Evolutionary conservation across 352 stramenopile genomes (phyloP).

Genomic region (Phytophthora litchii): DNA sequence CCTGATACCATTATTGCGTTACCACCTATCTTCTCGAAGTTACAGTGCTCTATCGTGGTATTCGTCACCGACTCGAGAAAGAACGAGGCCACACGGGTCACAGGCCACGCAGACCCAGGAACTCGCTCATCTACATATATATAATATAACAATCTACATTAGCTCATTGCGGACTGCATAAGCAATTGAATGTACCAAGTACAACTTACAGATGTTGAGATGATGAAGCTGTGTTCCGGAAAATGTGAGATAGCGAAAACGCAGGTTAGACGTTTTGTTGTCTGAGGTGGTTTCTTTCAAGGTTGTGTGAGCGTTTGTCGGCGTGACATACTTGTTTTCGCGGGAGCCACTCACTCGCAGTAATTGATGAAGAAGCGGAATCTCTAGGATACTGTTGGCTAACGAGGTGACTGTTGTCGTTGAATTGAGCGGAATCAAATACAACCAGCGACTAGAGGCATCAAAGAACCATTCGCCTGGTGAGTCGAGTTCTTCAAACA

Average conservation of each 20-base stretch:
- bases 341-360: slow-evolving; percentile 62
- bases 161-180: background rate
- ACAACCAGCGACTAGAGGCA: slow-evolving; percentile 44
- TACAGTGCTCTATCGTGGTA: slow-evolving; percentile 59
- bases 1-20: slow-evolving; percentile 76
- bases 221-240: slow-evolving; percentile 66
- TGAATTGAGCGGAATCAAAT: slow-evolving; percentile 60
- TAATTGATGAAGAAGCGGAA: slow-evolving; percentile 67
- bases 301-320: slow-evolving; percentile 47
- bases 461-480: slow-evolving; percentile 79
- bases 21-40: slow-evolving; percentile 71
- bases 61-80: slow-evolving; percentile 67
- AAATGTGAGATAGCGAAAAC: slow-evolving; percentile 67
- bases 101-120: slow-evolving; percentile 52
- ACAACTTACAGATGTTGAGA: slow-evolving; percentile 63
- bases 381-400: slow-evolving; percentile 43
- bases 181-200: background rate
- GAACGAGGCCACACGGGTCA: slow-evolving; percentile 62
- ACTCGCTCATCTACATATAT: slow-evolving; percentile 49
- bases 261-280: slow-evolving; percentile 41
- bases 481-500: slow-evolving; percentile 63
- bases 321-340: slow-evolving; percentile 53
- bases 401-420: slow-evolving; percentile 28
- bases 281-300: slow-evolving; percentile 56
- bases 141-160: background rate